Base-by-base conservation (phyloP, 1,139 yeast species). In the Hemisphaericaspora subhashii region DNA sequence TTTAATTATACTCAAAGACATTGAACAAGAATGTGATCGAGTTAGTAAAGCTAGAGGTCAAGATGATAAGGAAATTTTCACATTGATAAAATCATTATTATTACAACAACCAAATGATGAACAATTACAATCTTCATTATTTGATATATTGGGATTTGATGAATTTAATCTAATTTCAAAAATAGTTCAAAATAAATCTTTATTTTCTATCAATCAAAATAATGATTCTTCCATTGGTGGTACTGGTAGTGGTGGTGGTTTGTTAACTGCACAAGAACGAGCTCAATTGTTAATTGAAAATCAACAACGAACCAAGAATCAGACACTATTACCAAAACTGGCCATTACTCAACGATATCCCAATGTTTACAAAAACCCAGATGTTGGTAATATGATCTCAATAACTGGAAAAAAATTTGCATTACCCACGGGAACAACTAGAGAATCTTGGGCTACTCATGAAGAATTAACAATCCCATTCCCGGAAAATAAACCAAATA, bases 381-480 rank as follows among this genome's bases (percentile, higher is more conserved):
- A 82, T 36, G 77, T 81, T 0, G 86, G 86, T 3, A 77, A 45
- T 12, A 62, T 78, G 41, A 79, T 86, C 10, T 84, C 92, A 1
- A 78, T 87, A 33, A 79, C 87, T 13, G 97, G 97, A 1, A 85
- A 85, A 42, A 84, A 83, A 52, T 85, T 81, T 51, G 69, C 84
- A 0, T 69, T 92, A 14, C 98, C 99, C 0, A 64, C 66, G 2
- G 98, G 98, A 0, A 83, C 97, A 0, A 79, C 82, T 1, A 69
- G 98, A 45, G 73, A 71, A 27, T 72, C 80, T 2, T 74, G 61
- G 45, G 60, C 81, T n/a, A 74, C 77, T 3, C 81, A 85, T 54
- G 98, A 94, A 58, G 95, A 92, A 54, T 80, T 94, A 14, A 64
- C 77, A 1, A 87, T 94, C 7, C 98, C 98, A 0, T 79, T 82